Conservation (phyloP, 169 alveolate genomes). For the Babesia bigemina region DNA sequence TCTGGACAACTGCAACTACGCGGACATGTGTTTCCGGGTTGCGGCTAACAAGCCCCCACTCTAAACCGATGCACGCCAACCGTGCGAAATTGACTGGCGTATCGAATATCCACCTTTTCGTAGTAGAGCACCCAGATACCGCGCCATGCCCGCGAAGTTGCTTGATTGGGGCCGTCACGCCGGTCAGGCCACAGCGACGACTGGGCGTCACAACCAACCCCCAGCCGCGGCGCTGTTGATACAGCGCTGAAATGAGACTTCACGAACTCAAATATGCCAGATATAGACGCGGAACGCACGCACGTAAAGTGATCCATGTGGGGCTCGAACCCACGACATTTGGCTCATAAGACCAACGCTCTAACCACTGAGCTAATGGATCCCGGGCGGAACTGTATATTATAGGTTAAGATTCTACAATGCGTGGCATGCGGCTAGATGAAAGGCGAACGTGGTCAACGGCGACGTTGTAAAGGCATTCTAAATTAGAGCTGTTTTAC, state of each 20-base stretch:
- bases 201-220: too few species aligned
- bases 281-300: not conserved
- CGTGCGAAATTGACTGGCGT: too few species aligned
- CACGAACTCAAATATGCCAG: too few species aligned
- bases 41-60: not conserved
- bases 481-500: slow-evolving; percentile 24
- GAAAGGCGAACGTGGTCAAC: not conserved
- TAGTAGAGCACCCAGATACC: too few species aligned
- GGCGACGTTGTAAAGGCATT: not conserved
- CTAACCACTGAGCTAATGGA: slow-evolving; percentile 89
- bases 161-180: too few species aligned
- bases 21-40: slow-evolving; percentile 2
- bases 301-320: slow-evolving; percentile 80
- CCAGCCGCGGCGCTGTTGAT: too few species aligned
- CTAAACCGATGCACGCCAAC: not conserved
- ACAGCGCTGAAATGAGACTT: too few species aligned
- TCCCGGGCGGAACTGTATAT: slow-evolving; percentile 34
- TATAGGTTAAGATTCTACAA: not conserved
- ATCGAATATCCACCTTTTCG: too few species aligned
- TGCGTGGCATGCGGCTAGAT: too few species aligned
- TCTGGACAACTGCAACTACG: slow-evolving; percentile 6
- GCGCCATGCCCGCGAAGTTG: too few species aligned
- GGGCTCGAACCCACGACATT: slow-evolving; percentile 89
- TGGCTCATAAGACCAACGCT: slow-evolving; percentile 88
- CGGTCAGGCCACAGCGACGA: too few species aligned